Percentiles rank a stretch among this genome's conserved stretches.
Evolutionary conservation across 1,139 yeast genomes (phyloP).

Genomic region (Scheffersomyces lignicola): DNA sequence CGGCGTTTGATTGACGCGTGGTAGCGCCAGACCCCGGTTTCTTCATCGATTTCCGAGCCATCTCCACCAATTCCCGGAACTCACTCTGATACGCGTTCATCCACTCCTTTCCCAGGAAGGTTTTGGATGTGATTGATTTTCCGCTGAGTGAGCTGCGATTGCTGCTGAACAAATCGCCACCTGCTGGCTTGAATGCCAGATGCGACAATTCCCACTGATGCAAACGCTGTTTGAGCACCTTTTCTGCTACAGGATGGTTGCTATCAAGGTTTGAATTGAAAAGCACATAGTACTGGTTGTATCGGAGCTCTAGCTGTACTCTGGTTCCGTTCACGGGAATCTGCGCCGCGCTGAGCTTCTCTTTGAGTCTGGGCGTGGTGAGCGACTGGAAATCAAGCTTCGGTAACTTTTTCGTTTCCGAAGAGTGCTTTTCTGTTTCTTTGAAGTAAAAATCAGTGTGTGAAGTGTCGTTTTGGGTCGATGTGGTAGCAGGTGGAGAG

Average conservation of each 20-base stretch:
- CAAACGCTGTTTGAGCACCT: conserved; percentile 54
- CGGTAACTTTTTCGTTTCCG: conserved; percentile 40
- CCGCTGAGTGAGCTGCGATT: conserved; percentile 21
- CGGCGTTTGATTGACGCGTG: too few relatives aligned
- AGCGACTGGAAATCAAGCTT: conserved; percentile 64
- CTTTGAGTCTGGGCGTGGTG: conserved; percentile 60
- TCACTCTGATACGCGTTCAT: conserved; percentile 46
- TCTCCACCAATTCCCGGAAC: conserved; percentile 49
- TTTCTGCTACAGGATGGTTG: conserved; percentile 60
- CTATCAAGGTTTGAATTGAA: conserved; percentile 86
- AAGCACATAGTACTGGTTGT: conserved; percentile 74
- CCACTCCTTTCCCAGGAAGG: conserved; percentile 53
- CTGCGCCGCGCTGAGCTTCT: conserved; percentile 53
- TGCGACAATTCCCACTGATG: conserved; percentile 68
- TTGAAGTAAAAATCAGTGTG: conserved; percentile 35
- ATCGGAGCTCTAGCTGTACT: conserved; percentile 64
- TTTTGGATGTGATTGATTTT: conserved; percentile 36
- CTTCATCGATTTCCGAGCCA: conserved; percentile 44
- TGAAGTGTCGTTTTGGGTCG: conserved; percentile 6
- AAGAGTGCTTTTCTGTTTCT: conserved; percentile 26
- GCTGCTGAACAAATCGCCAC: conserved; percentile 24
- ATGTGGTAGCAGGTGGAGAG: background rate
- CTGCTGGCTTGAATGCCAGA: conserved; percentile 29
- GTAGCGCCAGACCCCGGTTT: too few relatives aligned
- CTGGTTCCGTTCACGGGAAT: conserved; percentile 66